Evolutionary conservation across 345 rosid species (phyloP), one percentile per base, ranked within the genome.

Genomic region (Populus deltoides): DNA sequence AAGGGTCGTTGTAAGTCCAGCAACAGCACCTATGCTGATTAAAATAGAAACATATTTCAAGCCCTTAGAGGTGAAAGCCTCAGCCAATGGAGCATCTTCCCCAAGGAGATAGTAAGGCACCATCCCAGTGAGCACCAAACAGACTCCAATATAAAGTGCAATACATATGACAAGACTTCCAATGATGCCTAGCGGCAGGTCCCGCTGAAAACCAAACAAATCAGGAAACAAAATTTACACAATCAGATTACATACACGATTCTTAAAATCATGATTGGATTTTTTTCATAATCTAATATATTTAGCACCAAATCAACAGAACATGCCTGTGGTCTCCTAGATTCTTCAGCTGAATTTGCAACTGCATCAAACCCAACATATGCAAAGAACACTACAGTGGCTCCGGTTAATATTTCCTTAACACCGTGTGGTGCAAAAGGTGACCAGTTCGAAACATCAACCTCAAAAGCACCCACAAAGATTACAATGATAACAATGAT

Each of bases 351-450:
- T 53, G 97, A 89, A 88, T 97, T 92, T 79, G 99, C 97, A 79
- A 94, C 97, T 5, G 95, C 98, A 85, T 97, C 99, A 87, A 94
- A 97, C 70, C 99, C 99, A 84, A 94, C 96, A 77, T 96, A 96
- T 33, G 99, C 93, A 81, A 97, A 97, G 90, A 97, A 94, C 11
- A 91, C 98, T 16, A 92, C 96, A 71, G 96, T 92, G 80, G 98
- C 94, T 72, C 98, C 98, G 36, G 95, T 94, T 35, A 96, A 85
- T 70, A 96, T 75, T 59, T 90, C 88, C 87, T 90, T 89, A 70
- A 88, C 75, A 67, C 97, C 98, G 78, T 89, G 87, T 24, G 97
- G 99, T 24, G 92, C 95, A 86, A 94, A 94, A 79, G 98, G 98
- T 7, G 97, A 85, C 98, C 97, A 92, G 83, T 97, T 97, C 33